phyloP scores from a whole-genome alignment of 2,329 filamentous ascomycete species.

The Alternaria arbusti region DNA sequence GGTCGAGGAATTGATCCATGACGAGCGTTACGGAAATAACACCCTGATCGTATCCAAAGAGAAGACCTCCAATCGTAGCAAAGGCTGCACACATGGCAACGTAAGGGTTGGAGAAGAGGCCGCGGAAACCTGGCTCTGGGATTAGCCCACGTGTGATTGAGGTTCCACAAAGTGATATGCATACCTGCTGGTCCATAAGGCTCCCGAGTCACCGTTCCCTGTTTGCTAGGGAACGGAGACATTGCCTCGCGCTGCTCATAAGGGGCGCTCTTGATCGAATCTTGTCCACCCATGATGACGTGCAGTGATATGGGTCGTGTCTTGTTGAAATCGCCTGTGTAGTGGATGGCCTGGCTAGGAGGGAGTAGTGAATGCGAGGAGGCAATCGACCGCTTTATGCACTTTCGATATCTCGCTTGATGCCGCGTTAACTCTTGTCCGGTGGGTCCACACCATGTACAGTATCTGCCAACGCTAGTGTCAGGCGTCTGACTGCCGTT shows the following conservation, averaged over 20 bases:
- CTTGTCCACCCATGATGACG: conserved; percentile 18
- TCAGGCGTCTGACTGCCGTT: conserved; percentile 6
- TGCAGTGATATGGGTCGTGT: conserved; percentile 2
- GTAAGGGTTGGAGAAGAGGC: conserved; percentile 57
- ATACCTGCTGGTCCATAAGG: conserved; percentile 43
- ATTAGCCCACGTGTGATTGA: conserved; percentile 1
- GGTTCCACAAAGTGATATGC: neutral
- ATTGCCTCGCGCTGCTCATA: conserved; percentile 30
- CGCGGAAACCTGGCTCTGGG: conserved; percentile 49
- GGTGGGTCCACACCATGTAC: conserved; percentile 10
- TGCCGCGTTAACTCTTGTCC: conserved; percentile 8
- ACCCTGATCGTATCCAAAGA: conserved; percentile 59
- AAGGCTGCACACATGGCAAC: conserved; percentile 60
- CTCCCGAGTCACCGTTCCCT: conserved; percentile 26
- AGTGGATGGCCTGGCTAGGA: neutral
- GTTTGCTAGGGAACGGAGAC: conserved; percentile 16
- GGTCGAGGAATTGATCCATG: conserved; percentile 59
- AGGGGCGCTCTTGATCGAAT: conserved; percentile 27
- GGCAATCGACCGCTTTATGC: conserved; percentile 8
- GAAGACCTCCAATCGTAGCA: conserved; percentile 57
- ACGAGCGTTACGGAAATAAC: conserved; percentile 56
- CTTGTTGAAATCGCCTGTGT: conserved; percentile 2
- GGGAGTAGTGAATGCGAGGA: neutral
- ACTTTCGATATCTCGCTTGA: conserved; percentile 5
- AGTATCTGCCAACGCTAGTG: conserved; percentile 12